Base-by-base conservation (phyloP, 2,329 filamentous ascomycete species). In the Metarhizium humberi region DNA sequence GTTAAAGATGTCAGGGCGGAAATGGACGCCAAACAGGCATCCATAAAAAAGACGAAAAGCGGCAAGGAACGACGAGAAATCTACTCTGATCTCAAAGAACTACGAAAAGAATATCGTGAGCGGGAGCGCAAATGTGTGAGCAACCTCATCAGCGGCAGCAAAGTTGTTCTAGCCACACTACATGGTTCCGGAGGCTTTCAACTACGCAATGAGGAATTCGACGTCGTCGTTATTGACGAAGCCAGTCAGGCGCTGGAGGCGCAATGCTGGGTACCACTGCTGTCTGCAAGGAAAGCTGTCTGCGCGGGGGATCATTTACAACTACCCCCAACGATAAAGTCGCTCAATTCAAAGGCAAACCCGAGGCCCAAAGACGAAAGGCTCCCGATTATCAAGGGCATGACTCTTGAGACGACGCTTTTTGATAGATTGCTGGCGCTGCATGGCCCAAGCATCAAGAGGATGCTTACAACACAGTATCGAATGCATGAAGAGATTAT, bases 401-500 rank as follows among this genome's bases (percentile, higher is more conserved):
- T 84, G 63, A 85, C 80, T 1, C 79, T 99, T 6, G 92, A 96
- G 66, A 88, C 80, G n/a, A 97, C 94, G 0, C 77, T 99, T 34
- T 99, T 99, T 69, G 92, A 97, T 69, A 82, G 94, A 32, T 78
- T 99, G 46, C 78, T 99, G 48, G 78, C 80, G 5, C 75, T 96
- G 16, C 89, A 99, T 67, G 94, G 94, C 1, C 73, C 84, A 1
- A 77, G 76, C 4, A 91, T 99, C 73, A 97, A 97, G 74, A 80
- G 88, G 52, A 96, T 97, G 89, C 81, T 99, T 29, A 97, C 90
- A 4, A 95, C 88, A 4, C 94, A 99, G 73, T 99, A 99, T 70
- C 90, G 94, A 42, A 99, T 99, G 94, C 91, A 99, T 67, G 87
- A 95, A 66, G 84, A 78, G 54, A 97, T 99, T 64, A 97, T 97